phyloP scores from a whole-genome alignment of 176 grass and related monocot genomes.

The Phyllostachys edulis region DNA sequence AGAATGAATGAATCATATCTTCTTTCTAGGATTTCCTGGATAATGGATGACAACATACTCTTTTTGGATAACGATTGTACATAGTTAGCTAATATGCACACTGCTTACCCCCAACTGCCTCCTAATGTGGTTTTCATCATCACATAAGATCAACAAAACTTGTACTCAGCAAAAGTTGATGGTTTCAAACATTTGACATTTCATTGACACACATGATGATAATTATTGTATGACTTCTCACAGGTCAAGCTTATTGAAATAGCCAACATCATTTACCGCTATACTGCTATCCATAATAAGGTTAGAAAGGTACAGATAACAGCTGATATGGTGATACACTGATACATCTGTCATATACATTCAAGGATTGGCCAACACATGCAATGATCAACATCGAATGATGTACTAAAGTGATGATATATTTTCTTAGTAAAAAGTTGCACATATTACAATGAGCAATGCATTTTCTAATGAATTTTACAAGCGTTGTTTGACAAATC shows the following conservation, averaged over 20 bases:
- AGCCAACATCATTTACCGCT: not conserved
- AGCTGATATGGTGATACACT: not conserved
- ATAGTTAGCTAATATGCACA: conserved; percentile 3
- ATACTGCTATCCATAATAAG: not conserved
- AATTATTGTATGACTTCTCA: not conserved
- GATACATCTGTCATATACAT: not conserved
- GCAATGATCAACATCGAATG: not conserved
- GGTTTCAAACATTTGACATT: conserved; percentile 17
- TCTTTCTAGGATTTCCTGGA: not conserved
- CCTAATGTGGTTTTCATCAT: not conserved
- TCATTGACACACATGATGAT: not conserved
- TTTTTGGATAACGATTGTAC: not conserved
- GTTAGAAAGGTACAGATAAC: not conserved
- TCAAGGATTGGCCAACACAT: not conserved
- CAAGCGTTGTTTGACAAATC: not conserved
- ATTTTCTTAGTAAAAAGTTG: not conserved
- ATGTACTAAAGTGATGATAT: not conserved
- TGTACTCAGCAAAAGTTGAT: conserved; percentile 6
- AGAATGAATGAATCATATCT: conserved; percentile 12
- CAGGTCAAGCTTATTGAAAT: conserved; percentile 1
- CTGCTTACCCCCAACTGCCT: not conserved
- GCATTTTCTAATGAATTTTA: conserved; percentile 13
- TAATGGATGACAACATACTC: not conserved
- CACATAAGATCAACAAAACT: conserved; percentile 7
- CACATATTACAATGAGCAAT: not conserved